phyloP scores from a whole-genome alignment of 2,329 filamentous ascomycete genomes.

The Cladobotryum mycophilum region DNA sequence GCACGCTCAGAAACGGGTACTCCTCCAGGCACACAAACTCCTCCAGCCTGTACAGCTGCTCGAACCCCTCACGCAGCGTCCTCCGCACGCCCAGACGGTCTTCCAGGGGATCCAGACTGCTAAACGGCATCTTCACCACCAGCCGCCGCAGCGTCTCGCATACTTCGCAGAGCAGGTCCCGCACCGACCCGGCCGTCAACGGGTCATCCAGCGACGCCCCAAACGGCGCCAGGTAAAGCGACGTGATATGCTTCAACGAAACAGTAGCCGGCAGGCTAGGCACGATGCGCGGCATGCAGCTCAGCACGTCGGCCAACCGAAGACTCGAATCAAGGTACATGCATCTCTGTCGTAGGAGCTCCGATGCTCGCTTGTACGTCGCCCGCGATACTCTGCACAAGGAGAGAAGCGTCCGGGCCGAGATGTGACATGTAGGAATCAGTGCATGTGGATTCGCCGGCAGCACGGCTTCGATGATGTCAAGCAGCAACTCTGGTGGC shows the following conservation, averaged over 20 bases:
- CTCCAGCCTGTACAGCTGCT: slow-evolving; percentile 36
- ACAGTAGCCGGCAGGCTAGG: slow-evolving; percentile 23
- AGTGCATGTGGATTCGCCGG: slow-evolving; percentile 25
- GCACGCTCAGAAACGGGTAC: slow-evolving; percentile 35
- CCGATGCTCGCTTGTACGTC: slow-evolving; percentile 34
- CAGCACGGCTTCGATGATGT: slow-evolving; percentile 30
- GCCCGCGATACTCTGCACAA: slow-evolving; percentile 38
- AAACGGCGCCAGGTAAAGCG: slow-evolving; percentile 38
- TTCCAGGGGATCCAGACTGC: slow-evolving; percentile 35
- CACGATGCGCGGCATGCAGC: slow-evolving; percentile 27
- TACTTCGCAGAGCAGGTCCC: slow-evolving; percentile 37
- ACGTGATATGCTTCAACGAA: slow-evolving; percentile 30
- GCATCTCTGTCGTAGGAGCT: slow-evolving; percentile 39
- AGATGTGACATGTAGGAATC: slow-evolving; percentile 32
- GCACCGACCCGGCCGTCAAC: slow-evolving; percentile 33
- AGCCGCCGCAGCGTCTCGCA: slow-evolving; percentile 36
- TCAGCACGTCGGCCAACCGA: slow-evolving; percentile 29
- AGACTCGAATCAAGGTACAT: slow-evolving; percentile 36
- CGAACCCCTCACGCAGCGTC: slow-evolving; percentile 40
- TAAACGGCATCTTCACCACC: slow-evolving; percentile 43
- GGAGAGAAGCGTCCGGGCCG: slow-evolving; percentile 38
- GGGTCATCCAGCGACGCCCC: slow-evolving; percentile 31
- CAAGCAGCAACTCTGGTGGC: slow-evolving; percentile 29
- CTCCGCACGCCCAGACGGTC: slow-evolving; percentile 35
- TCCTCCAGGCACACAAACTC: slow-evolving; percentile 43